phyloP scores from a whole-genome alignment of 305 asterid genomes.

The Plantago lanceolata region DNA sequence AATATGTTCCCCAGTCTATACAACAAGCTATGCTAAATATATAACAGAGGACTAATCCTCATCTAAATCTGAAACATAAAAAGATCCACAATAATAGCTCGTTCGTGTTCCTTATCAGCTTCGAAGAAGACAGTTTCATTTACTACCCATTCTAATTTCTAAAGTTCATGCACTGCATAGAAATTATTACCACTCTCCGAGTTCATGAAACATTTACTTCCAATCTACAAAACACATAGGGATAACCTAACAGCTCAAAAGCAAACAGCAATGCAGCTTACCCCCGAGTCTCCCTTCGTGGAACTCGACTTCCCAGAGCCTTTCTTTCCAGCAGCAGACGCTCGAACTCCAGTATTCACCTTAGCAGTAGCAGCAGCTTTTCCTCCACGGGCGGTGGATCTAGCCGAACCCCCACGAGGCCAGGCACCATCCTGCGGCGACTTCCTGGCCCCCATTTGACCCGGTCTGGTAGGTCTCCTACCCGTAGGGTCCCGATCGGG shows the following conservation, averaged over 20 bases:
- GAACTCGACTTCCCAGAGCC: slow-evolving; percentile 52
- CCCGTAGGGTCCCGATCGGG: slow-evolving; percentile 73
- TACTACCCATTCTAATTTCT: background rate
- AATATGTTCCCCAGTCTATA: background rate
- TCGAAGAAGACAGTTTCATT: background rate
- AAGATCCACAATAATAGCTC: background rate
- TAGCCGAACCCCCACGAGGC: slow-evolving; percentile 78
- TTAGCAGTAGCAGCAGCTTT: slow-evolving; percentile 65
- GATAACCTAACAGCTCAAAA: background rate
- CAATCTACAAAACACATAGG: background rate
- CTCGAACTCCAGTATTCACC: slow-evolving; percentile 60
- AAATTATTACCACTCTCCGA: background rate
- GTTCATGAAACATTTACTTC: slow-evolving; percentile 9
- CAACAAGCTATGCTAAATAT: background rate
- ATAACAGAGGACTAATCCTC: background rate
- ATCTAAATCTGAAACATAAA: background rate
- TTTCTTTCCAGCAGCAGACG: slow-evolving; percentile 72
- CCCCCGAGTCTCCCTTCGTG: slow-evolving; percentile 66
- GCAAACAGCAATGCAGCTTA: slow-evolving; percentile 34
- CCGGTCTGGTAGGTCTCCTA: slow-evolving; percentile 66
- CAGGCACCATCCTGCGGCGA: slow-evolving; percentile 83
- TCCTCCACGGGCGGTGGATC: slow-evolving; percentile 76
- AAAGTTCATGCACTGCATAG: background rate
- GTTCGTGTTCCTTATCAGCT: too few species aligned
- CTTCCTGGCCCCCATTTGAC: slow-evolving; percentile 70